Percentiles rank a stretch among this genome's conserved stretches.
These are phyloP conservation scores for Globisporangium takayamanum DNA, from an alignment of 352 stramenopile species.

Conservation along the genomic window DNA sequence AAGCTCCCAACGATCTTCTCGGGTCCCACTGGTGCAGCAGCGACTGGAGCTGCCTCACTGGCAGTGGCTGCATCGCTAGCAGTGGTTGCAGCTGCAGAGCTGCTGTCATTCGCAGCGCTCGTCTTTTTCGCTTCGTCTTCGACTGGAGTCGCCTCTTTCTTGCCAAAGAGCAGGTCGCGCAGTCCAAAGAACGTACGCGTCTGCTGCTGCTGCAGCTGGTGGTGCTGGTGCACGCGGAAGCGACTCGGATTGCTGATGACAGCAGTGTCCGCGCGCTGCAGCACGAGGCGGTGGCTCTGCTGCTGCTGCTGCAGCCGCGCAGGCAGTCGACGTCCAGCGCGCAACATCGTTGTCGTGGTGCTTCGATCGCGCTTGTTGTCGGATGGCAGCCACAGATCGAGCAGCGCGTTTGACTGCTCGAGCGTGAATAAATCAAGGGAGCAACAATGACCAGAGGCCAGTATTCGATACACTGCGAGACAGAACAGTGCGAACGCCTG, in stretches of 20 bases:
- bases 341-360: conserved; percentile 11
- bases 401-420: too few species aligned
- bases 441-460: too few species aligned
- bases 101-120: not conserved
- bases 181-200: conserved; percentile 55
- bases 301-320: conserved; percentile 10
- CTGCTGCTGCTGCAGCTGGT: conserved; percentile 16
- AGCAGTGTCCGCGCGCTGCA: not conserved
- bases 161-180: conserved; percentile 56
- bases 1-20: conserved; percentile 39
- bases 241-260: not conserved
- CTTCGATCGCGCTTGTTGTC: conserved; percentile 5
- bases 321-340: conserved; percentile 15
- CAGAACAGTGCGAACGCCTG: too few species aligned
- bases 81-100: not conserved
- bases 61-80: not conserved
- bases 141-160: conserved; percentile 22
- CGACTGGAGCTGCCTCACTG: not conserved
- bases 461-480: too few species aligned
- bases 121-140: conserved; percentile 8
- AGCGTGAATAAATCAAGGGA: too few species aligned
- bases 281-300: not conserved
- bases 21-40: conserved; percentile 6
- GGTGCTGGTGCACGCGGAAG: conserved; percentile 9
- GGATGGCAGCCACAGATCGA: not conserved